Conservation (phyloP, 495 filamentous ascomycete genomes). For the Hypoxylon trugodes region DNA sequence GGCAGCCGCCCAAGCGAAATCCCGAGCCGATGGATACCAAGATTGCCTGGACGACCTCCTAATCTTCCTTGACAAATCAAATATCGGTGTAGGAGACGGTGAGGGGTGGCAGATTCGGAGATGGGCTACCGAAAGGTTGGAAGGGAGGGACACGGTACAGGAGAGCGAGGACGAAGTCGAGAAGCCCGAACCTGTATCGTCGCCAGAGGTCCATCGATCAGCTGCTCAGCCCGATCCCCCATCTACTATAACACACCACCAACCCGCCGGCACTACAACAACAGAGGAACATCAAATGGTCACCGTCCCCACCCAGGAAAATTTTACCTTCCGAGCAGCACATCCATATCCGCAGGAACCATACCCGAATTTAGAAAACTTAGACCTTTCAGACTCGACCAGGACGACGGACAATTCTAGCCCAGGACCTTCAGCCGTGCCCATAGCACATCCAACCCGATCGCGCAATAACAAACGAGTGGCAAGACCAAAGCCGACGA, state of each 20-base stretch:
- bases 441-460: slow-evolving; percentile 30
- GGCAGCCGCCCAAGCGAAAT: slow-evolving; percentile 74
- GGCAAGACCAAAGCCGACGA: slow-evolving; percentile 51
- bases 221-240: slow-evolving; percentile 56
- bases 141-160: slow-evolving; percentile 63
- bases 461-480: slow-evolving; percentile 47
- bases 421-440: slow-evolving; percentile 49
- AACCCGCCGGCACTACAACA: slow-evolving; percentile 40
- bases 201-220: slow-evolving; percentile 68
- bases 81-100: slow-evolving; percentile 77
- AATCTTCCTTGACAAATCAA: slow-evolving; percentile 80
- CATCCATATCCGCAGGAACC: slow-evolving; percentile 74
- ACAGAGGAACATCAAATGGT: slow-evolving; percentile 45
- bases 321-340: slow-evolving; percentile 77
- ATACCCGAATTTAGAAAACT: slow-evolving; percentile 65
- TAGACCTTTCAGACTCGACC: slow-evolving; percentile 58
- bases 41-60: slow-evolving; percentile 92
- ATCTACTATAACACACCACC: slow-evolving; percentile 36
- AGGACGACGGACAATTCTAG: slow-evolving; percentile 41
- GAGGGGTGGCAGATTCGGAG: slow-evolving; percentile 82
- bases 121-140: slow-evolving; percentile 83
- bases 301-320: slow-evolving; percentile 52
- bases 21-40: slow-evolving; percentile 84
- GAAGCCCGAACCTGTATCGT: slow-evolving; percentile 65
- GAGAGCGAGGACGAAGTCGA: slow-evolving; percentile 81